Percentiles rank a stretch among this genome's conserved stretches.
phyloP scores from a whole-genome alignment of 2,329 filamentous ascomycete genomes.

The Xylariaceae sp. region DNA sequence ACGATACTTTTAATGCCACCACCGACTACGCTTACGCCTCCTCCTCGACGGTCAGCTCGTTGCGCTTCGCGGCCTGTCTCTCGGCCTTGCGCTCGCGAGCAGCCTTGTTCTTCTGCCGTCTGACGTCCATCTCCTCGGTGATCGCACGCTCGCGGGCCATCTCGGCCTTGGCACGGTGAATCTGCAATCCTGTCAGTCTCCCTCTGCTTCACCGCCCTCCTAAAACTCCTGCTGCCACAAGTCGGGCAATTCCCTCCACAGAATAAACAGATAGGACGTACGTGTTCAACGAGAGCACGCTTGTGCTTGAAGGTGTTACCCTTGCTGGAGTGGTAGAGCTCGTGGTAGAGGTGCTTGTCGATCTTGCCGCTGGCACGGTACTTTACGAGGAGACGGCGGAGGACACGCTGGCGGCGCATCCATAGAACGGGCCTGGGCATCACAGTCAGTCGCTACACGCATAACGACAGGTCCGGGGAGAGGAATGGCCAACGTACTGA shows the following conservation, averaged over 20 bases:
- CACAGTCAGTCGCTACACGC: constrained; percentile 1
- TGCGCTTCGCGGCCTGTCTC: constrained; percentile 86
- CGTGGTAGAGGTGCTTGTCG: constrained; percentile 99
- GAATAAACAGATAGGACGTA: constrained; percentile 52
- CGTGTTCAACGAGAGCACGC: constrained; percentile 98
- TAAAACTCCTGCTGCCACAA: neutral
- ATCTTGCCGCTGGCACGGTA: constrained; percentile 99
- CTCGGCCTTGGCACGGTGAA: constrained; percentile 99
- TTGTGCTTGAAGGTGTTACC: constrained; percentile 99
- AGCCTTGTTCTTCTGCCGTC: constrained; percentile 99
- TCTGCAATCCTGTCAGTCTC: constrained; percentile 51
- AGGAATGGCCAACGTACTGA: constrained; percentile 55
- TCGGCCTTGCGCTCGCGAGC: constrained; percentile 97
- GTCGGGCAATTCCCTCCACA: neutral
- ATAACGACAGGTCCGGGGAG: neutral
- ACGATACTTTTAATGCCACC: constrained; percentile 1
- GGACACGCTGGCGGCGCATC: constrained; percentile 99
- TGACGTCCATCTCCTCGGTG: constrained; percentile 99
- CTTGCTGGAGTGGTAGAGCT: constrained; percentile 99
- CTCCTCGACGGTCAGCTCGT: constrained; percentile 71
- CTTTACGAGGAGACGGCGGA: constrained; percentile 98
- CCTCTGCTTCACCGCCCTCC: neutral
- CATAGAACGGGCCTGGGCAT: constrained; percentile 81
- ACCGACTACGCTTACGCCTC: constrained; percentile 38
- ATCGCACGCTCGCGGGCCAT: constrained; percentile 91